phyloP scores from a whole-genome alignment of 129 eudicot genomes.

The Centrapalus pauciflorus region DNA sequence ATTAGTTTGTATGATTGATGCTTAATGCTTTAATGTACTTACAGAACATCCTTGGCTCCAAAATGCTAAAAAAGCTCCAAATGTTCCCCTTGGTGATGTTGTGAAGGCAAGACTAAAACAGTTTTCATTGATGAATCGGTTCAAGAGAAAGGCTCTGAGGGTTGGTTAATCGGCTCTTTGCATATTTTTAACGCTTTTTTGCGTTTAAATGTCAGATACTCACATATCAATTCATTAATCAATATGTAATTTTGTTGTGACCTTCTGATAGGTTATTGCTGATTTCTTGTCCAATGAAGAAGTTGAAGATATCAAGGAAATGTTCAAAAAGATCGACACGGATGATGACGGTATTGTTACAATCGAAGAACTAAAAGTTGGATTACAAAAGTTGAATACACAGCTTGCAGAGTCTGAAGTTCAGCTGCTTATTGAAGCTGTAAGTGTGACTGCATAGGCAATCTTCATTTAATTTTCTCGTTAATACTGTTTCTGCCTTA shows the following conservation, averaged over 20 bases:
- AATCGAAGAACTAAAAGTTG: conserved; percentile 64
- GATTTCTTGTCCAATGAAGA: conserved; percentile 82
- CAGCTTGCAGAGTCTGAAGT: conserved; percentile 77
- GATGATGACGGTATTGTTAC: conserved; percentile 73
- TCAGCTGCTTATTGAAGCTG: conserved; percentile 83
- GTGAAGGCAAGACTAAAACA: conserved; percentile 85
- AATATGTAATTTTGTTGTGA: not conserved
- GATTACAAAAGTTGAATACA: conserved; percentile 50
- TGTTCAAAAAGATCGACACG: conserved; percentile 68
- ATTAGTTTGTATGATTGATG: not conserved
- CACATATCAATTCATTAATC: not conserved
- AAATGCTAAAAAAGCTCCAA: conserved; percentile 82
- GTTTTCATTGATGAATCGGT: conserved; percentile 85
- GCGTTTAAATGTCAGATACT: not conserved
- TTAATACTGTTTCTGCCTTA: not conserved
- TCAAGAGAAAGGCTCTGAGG: conserved; percentile 88
- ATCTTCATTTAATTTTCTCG: not conserved
- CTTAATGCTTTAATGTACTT: conserved; percentile 7
- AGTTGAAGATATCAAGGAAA: conserved; percentile 74
- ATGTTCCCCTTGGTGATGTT: conserved; percentile 82
- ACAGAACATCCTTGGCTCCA: conserved; percentile 71
- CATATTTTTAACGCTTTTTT: not conserved
- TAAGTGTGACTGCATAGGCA: conserved; percentile 24
- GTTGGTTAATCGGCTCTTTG: conserved; percentile 26
- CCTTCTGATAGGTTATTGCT: conserved; percentile 59